These are phyloP conservation scores for Gossypium schwendimanii DNA, from an alignment of 441 rosid species.

Conservation along the genomic window DNA sequence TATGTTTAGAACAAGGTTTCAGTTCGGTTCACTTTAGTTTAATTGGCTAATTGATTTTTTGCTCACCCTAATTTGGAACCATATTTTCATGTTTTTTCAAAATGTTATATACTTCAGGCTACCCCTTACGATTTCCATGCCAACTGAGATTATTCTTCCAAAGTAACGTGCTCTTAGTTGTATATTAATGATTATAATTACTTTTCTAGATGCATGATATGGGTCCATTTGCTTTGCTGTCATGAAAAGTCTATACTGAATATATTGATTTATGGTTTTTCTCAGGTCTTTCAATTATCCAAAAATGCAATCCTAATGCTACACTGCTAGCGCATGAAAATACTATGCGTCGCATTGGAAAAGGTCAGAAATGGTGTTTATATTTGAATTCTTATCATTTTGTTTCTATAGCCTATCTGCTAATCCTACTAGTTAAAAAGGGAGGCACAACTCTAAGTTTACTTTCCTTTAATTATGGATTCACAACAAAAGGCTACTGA, in stretches of 20 bases:
- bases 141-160: not conserved
- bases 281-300: conserved; percentile 78
- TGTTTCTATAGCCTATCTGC: not conserved
- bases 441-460: not conserved
- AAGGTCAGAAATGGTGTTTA: conserved; percentile 26
- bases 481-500: not conserved
- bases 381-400: not conserved
- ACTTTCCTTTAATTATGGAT: not conserved
- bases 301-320: conserved; percentile 72
- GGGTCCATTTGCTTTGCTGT: not conserved
- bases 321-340: conserved; percentile 63
- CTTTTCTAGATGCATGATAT: not conserved
- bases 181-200: not conserved
- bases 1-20: no score
- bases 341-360: conserved; percentile 57
- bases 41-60: no score
- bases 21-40: no score
- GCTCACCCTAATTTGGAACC: not conserved
- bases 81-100: not conserved
- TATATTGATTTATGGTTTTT: conserved; percentile 15
- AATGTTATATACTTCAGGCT: not conserved
- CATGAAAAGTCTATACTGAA: not conserved
- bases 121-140: not conserved
- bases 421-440: not conserved
- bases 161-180: conserved; percentile 4